Percentiles rank a stretch among this genome's conserved stretches.
Evolutionary conservation across 257 asterid genomes (phyloP).

Genomic region (Perilla frutescens): DNA sequence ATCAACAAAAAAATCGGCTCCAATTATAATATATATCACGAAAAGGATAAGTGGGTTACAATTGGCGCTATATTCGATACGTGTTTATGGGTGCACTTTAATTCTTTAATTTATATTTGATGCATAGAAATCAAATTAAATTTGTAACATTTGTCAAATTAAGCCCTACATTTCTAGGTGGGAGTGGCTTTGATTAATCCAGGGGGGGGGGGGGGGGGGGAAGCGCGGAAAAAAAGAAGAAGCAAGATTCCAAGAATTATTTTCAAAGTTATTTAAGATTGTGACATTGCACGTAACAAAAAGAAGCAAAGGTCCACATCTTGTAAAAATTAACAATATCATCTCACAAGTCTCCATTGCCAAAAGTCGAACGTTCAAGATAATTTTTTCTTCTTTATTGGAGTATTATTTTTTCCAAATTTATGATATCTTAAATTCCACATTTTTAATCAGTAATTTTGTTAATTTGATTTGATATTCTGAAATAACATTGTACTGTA

Average conservation of each 20-base stretch:
- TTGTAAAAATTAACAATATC: slow-evolving; percentile 15
- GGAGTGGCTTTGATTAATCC: not conserved
- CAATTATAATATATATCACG: too few relatives aligned
- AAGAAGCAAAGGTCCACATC: slow-evolving; percentile 37
- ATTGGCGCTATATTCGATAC: too few relatives aligned
- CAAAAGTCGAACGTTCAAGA: not conserved
- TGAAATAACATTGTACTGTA: not conserved
- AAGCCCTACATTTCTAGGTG: too few relatives aligned
- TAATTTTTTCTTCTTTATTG: not conserved
- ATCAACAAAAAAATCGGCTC: too few relatives aligned
- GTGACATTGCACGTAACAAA: slow-evolving; percentile 41
- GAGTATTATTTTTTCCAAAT: too few relatives aligned
- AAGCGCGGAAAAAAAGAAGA: not conserved
- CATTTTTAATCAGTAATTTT: not conserved
- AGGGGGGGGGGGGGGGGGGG: not conserved
- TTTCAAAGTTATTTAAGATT: slow-evolving; percentile 35
- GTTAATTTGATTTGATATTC: not conserved
- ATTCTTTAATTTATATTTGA: too few relatives aligned
- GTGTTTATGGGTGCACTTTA: too few relatives aligned
- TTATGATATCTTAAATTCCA: not conserved
- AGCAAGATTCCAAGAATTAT: slow-evolving; percentile 28
- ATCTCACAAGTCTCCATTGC: not conserved
- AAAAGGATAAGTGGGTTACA: too few relatives aligned
- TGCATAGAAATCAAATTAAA: too few relatives aligned
- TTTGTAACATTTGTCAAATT: too few relatives aligned